A percentile compares a stretch with the other conserved stretches of the same genome.
phyloP scores from a whole-genome alignment of 768 basidiomycete genomes.

The Mycena pura region DNA sequence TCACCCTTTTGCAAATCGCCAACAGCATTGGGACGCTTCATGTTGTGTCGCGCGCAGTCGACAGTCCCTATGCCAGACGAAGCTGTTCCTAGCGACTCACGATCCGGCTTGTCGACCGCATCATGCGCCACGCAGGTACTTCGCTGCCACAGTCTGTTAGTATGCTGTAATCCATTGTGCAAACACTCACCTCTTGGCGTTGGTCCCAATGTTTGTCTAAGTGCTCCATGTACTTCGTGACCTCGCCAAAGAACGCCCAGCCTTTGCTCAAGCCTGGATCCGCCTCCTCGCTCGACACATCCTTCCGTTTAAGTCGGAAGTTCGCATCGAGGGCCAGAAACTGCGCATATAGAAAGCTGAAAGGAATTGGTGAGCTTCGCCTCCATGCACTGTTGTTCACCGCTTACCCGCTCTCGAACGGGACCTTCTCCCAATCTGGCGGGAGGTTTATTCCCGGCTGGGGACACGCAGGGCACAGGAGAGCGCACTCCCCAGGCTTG shows the following conservation, averaged over 20 bases:
- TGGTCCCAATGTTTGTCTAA: neutral
- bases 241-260: conserved; percentile 24
- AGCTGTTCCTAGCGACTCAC: neutral
- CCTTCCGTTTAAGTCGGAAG: conserved; percentile 13
- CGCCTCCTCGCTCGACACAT: conserved; percentile 17
- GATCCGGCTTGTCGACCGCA: conserved; percentile 3
- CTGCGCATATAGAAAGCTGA: conserved; percentile 8
- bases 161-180: too few relatives aligned
- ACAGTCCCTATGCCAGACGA: conserved; percentile 20
- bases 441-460: conserved; percentile 25
- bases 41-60: conserved; percentile 12
- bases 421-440: conserved; percentile 6
- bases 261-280: conserved; percentile 19
- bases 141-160: too few relatives aligned
- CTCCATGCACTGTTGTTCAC: neutral
- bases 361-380: neutral
- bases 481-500: conserved; percentile 14
- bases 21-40: conserved; percentile 20
- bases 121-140: conserved; percentile 20
- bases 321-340: conserved; percentile 17
- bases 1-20: conserved; percentile 31
- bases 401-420: neutral
- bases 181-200: neutral
- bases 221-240: conserved; percentile 3
- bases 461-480: conserved; percentile 29